Evolutionary conservation across 2,329 filamentous ascomycete genomes (phyloP).

Genomic region (Cordyceps farinosa): DNA sequence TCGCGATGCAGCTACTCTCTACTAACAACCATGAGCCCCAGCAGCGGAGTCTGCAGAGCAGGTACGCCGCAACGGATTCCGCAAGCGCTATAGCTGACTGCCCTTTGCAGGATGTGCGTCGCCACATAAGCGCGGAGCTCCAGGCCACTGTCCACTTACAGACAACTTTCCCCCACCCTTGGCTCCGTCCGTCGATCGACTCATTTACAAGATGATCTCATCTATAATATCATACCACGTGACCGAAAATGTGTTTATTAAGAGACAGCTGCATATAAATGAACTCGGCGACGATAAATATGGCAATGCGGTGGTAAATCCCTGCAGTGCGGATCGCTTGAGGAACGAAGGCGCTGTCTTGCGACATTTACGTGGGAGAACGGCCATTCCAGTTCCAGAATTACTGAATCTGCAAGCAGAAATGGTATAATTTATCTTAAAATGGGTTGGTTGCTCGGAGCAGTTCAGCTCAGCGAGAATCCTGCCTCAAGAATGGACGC

Average conservation of each 20-base stretch:
- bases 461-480: background rate
- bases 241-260: background rate
- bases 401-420: background rate
- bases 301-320: background rate
- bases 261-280: background rate
- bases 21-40: too few relatives aligned
- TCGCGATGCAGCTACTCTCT: too few relatives aligned
- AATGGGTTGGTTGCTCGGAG: background rate
- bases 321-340: background rate
- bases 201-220: background rate
- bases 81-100: too few relatives aligned
- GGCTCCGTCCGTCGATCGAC: background rate
- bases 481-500: background rate
- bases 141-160: background rate
- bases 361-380: background rate
- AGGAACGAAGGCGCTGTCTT: background rate
- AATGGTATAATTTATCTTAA: background rate
- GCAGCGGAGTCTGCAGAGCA: too few relatives aligned
- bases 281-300: background rate
- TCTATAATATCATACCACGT: background rate
- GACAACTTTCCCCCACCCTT: background rate
- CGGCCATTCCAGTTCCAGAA: background rate
- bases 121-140: background rate
- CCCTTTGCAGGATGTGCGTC: too few relatives aligned
- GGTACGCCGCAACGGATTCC: too few relatives aligned